These are phyloP conservation scores for Trichomonas vaginalis DNA, from an alignment of 208 protist species.

Conservation along the genomic window DNA sequence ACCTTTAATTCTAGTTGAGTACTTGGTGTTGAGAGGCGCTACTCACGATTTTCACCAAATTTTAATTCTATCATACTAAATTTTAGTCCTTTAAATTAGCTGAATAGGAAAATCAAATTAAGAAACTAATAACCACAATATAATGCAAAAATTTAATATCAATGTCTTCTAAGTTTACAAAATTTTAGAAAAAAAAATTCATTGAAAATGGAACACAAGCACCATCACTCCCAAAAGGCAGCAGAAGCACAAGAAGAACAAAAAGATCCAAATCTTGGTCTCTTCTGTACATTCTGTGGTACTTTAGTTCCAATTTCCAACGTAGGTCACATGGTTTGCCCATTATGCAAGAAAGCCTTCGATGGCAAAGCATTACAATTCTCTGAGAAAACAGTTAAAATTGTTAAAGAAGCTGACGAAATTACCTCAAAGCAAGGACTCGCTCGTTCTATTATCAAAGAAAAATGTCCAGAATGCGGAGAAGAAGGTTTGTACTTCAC, in stretches of 20 bases:
- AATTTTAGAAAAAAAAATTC: no score
- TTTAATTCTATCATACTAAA: no score
- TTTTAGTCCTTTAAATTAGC: no score
- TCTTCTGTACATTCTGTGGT: not conserved
- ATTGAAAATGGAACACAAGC: not conserved
- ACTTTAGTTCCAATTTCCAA: not conserved
- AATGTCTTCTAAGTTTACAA: no score
- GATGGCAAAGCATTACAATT: not conserved
- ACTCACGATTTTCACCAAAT: no score
- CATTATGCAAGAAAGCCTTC: not conserved
- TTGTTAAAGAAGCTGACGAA: not conserved
- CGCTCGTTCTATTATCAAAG: slow-evolving; percentile 25
- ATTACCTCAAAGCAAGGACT: not conserved
- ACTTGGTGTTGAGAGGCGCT: no score
- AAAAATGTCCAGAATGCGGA: slow-evolving; percentile 37
- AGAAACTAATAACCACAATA: no score
- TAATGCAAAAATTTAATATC: no score
- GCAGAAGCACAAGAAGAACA: not conserved
- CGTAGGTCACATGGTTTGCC: not conserved
- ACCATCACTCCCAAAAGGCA: not conserved
- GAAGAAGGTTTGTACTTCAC: slow-evolving; percentile 38
- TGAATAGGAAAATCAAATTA: no score
- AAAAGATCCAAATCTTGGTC: not conserved
- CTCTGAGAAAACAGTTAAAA: not conserved
- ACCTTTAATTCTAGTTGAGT: no score